Percentiles rank a stretch among this genome's conserved stretches.
Conservation (phyloP, 2,329 filamentous ascomycete genomes). For the Diaporthe citrichinensis region DNA sequence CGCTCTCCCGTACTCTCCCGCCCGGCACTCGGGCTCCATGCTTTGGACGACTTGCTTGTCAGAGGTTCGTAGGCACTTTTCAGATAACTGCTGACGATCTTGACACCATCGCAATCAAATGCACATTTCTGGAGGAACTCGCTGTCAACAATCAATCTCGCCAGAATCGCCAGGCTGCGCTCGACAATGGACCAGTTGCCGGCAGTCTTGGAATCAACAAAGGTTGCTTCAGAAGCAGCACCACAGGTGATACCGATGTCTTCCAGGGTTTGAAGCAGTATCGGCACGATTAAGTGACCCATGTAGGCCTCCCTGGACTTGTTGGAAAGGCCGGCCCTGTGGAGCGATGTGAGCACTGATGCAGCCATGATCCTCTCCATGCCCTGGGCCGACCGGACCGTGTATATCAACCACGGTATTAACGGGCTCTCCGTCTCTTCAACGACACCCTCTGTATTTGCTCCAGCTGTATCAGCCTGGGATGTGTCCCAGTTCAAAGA, state of each 20-base stretch:
- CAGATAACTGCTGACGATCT: conserved; percentile 62
- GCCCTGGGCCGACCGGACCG: conserved; percentile 70
- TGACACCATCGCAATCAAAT: conserved; percentile 72
- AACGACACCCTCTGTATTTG: conserved; percentile 52
- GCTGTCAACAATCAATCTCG: conserved; percentile 83
- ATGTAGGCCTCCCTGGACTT: conserved; percentile 75
- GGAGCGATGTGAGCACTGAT: conserved; percentile 77
- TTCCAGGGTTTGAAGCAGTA: conserved; percentile 77
- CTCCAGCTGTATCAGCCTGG: conserved; percentile 47
- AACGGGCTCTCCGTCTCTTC: conserved; percentile 79
- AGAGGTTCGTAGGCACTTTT: conserved; percentile 66
- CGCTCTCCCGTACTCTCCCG: conserved; percentile 31
- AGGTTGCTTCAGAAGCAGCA: conserved; percentile 54
- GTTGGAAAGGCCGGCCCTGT: conserved; percentile 76
- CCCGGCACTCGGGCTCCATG: conserved; percentile 54
- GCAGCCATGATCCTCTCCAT: conserved; percentile 77
- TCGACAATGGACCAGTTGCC: conserved; percentile 72
- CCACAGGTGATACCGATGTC: conserved; percentile 56
- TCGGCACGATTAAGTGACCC: conserved; percentile 77
- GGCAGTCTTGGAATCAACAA: conserved; percentile 55
- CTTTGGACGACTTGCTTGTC: conserved; percentile 48
- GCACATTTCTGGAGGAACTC: conserved; percentile 86
- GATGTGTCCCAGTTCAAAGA: conserved; percentile 50
- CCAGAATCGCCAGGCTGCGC: conserved; percentile 81
- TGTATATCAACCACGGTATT: conserved; percentile 79